Evolutionary conservation across 2,329 filamentous ascomycete genomes (phyloP).

Genomic region (Chaetoscypha palmicola): DNA sequence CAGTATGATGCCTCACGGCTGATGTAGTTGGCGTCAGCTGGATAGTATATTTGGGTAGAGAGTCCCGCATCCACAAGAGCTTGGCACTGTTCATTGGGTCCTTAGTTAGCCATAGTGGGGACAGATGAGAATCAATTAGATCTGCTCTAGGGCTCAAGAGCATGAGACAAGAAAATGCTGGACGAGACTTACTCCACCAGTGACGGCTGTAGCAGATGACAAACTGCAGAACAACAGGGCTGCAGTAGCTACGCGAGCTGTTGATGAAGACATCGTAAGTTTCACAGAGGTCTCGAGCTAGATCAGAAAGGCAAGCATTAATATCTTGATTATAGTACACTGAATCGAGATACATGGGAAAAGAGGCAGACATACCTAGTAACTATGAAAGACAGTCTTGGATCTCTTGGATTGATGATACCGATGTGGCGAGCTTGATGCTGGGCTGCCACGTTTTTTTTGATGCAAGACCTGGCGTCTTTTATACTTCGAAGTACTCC

Average conservation of each 20-base stretch:
- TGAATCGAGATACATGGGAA: no score
- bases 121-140: no score
- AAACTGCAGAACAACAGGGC: background rate
- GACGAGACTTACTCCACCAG: background rate
- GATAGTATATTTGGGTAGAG: background rate
- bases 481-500: no score
- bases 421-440: background rate
- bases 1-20: slow-evolving; percentile 5
- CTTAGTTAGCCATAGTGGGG: background rate
- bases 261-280: background rate
- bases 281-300: no score
- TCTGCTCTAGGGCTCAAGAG: no score
- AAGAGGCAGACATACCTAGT: no score
- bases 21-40: slow-evolving; percentile 1
- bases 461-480: no score
- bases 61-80: slow-evolving; percentile 1
- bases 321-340: no score
- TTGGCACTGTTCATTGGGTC: background rate
- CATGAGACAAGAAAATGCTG: background rate
- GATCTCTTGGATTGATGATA: background rate
- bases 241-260: background rate
- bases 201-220: background rate
- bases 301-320: no score
- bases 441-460: background rate
- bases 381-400: no score